Evolutionary conservation across 148 eudicot genomes (phyloP).

Genomic region (Pharnaceum exiguum): DNA sequence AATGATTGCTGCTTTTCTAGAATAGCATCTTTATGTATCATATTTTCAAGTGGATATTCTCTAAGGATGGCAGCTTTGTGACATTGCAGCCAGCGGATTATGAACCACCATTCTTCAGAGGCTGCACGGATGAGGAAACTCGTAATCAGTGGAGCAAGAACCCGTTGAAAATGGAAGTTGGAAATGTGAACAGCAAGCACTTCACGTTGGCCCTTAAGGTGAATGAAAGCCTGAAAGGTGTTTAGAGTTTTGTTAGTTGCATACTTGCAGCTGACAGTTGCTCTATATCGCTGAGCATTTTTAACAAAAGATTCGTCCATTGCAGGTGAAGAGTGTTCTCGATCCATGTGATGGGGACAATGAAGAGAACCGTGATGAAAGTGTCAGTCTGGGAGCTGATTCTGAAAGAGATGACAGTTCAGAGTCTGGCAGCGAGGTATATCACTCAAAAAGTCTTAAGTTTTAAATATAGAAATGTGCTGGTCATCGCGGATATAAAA

Average conservation of each 20-base stretch:
- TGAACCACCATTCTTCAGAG: constrained; percentile 94
- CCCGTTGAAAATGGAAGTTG: constrained; percentile 84
- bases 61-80: neutral
- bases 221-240: no score
- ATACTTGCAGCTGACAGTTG: neutral
- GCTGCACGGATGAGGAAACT: constrained; percentile 77
- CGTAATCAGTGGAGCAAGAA: constrained; percentile 64
- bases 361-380: constrained; percentile 59
- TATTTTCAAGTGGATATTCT: neutral
- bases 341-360: constrained; percentile 96
- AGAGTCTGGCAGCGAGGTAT: constrained; percentile 70
- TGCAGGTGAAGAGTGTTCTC: constrained; percentile 89
- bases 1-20: no score
- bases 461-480: no score
- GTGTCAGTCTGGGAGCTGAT: constrained; percentile 79
- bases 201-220: constrained; percentile 84
- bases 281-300: neutral
- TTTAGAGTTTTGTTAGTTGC: no score
- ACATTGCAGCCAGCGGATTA: constrained; percentile 77
- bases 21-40: no score
- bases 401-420: constrained; percentile 57
- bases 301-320: neutral
- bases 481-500: no score
- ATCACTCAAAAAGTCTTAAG: no score
- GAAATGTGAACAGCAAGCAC: constrained; percentile 91